A percentile compares a stretch with the other conserved stretches of the same genome.
Conservation (phyloP, 129 eudicot genomes). For the Artemisia tridentata region DNA sequence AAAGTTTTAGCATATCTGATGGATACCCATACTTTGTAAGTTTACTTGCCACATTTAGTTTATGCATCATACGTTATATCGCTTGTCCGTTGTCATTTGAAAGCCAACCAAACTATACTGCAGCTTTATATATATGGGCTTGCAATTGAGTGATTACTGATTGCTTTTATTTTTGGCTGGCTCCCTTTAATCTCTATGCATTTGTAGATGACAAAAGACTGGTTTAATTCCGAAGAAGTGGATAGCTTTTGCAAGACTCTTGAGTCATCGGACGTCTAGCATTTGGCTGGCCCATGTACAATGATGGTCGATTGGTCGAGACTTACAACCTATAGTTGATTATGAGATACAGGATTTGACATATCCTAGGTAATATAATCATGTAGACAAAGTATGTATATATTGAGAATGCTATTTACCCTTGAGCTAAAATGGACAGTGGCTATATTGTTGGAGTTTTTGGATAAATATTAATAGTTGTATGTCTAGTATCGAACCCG, state of each 20-base stretch:
- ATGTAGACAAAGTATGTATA: no score
- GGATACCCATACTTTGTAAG: conserved; percentile 73
- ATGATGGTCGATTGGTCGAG: neutral
- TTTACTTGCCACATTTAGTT: conserved; percentile 4
- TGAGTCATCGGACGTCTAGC: conserved; percentile 13
- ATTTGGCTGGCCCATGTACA: neutral
- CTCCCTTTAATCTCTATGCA: neutral
- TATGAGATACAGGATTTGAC: neutral
- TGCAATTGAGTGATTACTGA: neutral
- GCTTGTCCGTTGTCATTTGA: neutral
- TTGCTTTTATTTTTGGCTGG: neutral
- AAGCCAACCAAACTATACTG: conserved; percentile 1
- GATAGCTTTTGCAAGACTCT: conserved; percentile 40
- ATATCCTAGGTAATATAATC: no score
- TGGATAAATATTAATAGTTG: no score
- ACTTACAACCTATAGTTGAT: neutral
- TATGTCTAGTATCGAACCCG: no score
- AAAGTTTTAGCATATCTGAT: conserved; percentile 41
- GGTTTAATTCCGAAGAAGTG: conserved; percentile 44
- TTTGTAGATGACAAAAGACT: conserved; percentile 56
- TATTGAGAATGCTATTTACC: neutral
- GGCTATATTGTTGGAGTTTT: neutral
- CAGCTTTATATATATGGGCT: neutral
- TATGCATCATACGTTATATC: neutral
- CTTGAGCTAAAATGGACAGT: neutral